Base-by-base conservation (phyloP, 1,139 yeast species). In the Suhomyces anneliseae region DNA sequence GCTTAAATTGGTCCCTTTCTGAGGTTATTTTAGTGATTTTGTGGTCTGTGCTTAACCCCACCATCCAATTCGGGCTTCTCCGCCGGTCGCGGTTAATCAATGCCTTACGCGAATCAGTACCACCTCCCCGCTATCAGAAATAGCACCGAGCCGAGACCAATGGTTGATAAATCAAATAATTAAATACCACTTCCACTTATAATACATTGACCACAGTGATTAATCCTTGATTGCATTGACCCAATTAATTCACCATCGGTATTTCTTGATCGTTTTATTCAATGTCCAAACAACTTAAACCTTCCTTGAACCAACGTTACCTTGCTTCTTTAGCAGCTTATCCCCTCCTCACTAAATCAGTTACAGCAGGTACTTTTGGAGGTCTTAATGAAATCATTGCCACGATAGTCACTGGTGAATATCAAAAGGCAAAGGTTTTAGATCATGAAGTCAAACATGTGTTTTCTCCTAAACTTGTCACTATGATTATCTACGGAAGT, bases 401-500 rank as follows among this genome's bases (percentile, higher is more conserved):
- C 1, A 71, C 83, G 2, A 52, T 69, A 0, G 59, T 81, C n/a
- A 72, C 88, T 3, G 72, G 75, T 39, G 83, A 79, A 49, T 65
- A 60, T 50, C 61, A 67, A 35, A 57, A 58, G 34, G 33, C 59
- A 44, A 61, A 52, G 49, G 27, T 63, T 9, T 46, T 66, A 42
- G 59, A 56, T 15, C 44, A 44, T 27, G 50, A 51, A 36, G 42
- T 57, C 48, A 70, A 68, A 27, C 81, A 77, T 53, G 68, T 74
- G 7, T 54, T 76, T 39, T 72, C 77, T 45, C 60, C 67, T 14
- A 80, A 83, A 55, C 78, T 84, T 45, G 70, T 81, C 31, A 74
- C 79, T 50, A 85, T 90, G 89, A 83, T 87, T 7, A 59, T 87
- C 7, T 90, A 85, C 62, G 95, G 96, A 0, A 75, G 83, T 41